Percentiles rank a stretch among this genome's conserved stretches.
Evolutionary conservation across 176 grass and related monocot genomes (phyloP).

Genomic region (Pontederia paniculata): DNA sequence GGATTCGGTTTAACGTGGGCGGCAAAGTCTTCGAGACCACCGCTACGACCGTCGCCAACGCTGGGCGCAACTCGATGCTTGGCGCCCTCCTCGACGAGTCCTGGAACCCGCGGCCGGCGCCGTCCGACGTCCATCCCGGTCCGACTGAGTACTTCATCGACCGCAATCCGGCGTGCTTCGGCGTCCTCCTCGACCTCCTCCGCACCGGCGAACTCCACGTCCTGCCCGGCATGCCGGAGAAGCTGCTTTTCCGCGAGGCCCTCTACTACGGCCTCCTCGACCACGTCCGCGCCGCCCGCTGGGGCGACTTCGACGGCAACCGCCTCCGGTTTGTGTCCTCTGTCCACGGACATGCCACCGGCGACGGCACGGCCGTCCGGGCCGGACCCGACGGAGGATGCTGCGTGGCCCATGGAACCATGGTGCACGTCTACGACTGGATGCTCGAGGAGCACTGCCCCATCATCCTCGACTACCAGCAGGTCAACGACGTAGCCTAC

Average conservation of each 20-base stretch:
- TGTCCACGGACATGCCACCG: slow-evolving; percentile 51
- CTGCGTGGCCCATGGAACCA: slow-evolving; percentile 85
- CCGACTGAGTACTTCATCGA: slow-evolving; percentile 71
- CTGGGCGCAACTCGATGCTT: slow-evolving; percentile 82
- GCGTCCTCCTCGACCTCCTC: slow-evolving; percentile 72
- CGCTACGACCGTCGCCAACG: slow-evolving; percentile 77
- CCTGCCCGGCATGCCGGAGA: slow-evolving; percentile 54
- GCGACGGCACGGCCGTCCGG: slow-evolving; percentile 83
- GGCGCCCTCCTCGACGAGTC: slow-evolving; percentile 90
- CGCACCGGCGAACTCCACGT: slow-evolving; percentile 76
- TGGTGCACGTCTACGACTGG: slow-evolving; percentile 89
- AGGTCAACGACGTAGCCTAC: slow-evolving; percentile 89
- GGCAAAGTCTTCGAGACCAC: slow-evolving; percentile 94
- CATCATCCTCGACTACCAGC: slow-evolving; percentile 55
- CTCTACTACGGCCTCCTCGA: slow-evolving; percentile 77
- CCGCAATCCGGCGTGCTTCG: slow-evolving; percentile 87
- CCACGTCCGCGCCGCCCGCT: slow-evolving; percentile 61
- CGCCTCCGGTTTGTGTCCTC: slow-evolving; percentile 38
- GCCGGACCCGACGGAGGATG: slow-evolving; percentile 77
- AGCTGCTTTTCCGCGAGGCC: slow-evolving; percentile 80
- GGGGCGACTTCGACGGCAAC: slow-evolving; percentile 75
- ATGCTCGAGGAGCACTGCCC: slow-evolving; percentile 74
- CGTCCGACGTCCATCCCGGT: neutral
- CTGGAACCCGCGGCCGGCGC: slow-evolving; percentile 35
- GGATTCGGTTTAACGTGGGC: slow-evolving; percentile 91